phyloP scores from a whole-genome alignment of 2,329 filamentous ascomycete species.

The Hymenoscyphus salicellus region DNA sequence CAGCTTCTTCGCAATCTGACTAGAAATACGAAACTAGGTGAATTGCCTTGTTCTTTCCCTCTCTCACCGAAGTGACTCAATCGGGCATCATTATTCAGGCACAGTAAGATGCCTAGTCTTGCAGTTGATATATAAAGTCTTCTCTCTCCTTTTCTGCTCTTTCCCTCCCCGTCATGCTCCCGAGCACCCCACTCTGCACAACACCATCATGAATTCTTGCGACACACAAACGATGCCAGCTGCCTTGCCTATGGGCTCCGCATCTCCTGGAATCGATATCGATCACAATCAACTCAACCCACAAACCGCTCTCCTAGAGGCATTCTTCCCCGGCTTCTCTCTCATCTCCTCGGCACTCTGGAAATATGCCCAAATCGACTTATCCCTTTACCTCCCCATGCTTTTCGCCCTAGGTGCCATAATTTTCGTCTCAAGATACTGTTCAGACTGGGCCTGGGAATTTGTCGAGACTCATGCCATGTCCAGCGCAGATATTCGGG shows the following conservation, averaged over 20 bases:
- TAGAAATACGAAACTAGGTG: background rate
- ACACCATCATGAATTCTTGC: slow-evolving; percentile 12
- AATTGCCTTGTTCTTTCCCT: background rate
- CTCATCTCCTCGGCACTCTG: slow-evolving; percentile 52
- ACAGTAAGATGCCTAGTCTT: background rate
- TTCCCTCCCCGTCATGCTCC: background rate
- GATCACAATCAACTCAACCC: slow-evolving; percentile 32
- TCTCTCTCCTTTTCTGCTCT: background rate
- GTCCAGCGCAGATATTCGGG: slow-evolving; percentile 63
- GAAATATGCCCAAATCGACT: slow-evolving; percentile 58
- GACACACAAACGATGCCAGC: background rate
- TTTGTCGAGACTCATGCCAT: slow-evolving; percentile 56
- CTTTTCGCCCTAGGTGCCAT: slow-evolving; percentile 50
- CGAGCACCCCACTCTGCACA: background rate
- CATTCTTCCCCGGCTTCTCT: slow-evolving; percentile 64
- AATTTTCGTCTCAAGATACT: slow-evolving; percentile 52
- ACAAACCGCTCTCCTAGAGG: slow-evolving; percentile 47
- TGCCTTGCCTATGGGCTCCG: background rate
- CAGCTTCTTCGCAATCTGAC: no score
- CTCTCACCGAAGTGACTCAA: background rate
- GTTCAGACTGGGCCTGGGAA: slow-evolving; percentile 47
- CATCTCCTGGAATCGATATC: background rate
- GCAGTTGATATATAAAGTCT: background rate
- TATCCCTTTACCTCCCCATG: slow-evolving; percentile 60
- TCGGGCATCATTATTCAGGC: background rate